Conservation (phyloP, 2,329 filamentous ascomycete species). For the Claviceps citrina region DNA sequence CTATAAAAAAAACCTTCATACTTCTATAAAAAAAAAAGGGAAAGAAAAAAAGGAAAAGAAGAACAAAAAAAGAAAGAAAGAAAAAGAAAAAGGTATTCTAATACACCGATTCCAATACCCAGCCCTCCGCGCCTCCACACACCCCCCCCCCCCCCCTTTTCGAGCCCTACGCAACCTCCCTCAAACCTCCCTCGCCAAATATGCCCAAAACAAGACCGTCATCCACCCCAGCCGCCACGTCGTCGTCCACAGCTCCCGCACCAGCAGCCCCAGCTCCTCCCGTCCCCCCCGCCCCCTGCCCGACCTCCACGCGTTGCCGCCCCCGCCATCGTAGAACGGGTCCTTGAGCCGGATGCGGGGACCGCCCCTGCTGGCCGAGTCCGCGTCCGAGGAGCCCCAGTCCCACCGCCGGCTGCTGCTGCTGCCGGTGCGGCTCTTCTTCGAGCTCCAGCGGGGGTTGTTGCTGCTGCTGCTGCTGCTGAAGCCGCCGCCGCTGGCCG, state of each 20-base stretch:
- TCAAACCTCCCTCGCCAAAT: conserved; percentile 48
- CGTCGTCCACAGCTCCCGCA: conserved; percentile 45
- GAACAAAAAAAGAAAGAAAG: background rate
- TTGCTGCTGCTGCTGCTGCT: conserved; percentile 10
- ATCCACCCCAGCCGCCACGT: conserved; percentile 49
- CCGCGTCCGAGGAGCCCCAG: conserved; percentile 28
- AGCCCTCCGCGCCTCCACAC: too few species aligned
- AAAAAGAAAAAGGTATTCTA: too few species aligned
- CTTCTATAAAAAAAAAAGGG: background rate
- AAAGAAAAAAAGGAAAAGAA: background rate
- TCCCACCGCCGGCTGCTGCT: conserved; percentile 21
- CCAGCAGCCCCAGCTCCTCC: conserved; percentile 35
- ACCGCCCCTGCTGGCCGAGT: conserved; percentile 21
- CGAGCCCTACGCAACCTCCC: too few species aligned
- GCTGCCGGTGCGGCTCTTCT: conserved; percentile 13
- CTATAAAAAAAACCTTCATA: too few species aligned
- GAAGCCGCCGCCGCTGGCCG: conserved; percentile 1
- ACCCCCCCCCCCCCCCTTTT: too few species aligned
- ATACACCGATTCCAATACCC: too few species aligned
- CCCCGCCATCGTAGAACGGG: conserved; percentile 21
- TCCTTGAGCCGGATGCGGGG: conserved; percentile 40
- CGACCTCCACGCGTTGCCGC: conserved; percentile 20
- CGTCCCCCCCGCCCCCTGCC: conserved; percentile 19
- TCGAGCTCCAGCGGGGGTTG: conserved; percentile 11
- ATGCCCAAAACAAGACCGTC: conserved; percentile 48